Evolutionary conservation across 2,329 filamentous ascomycete species (phyloP), one percentile per base, ranked within the genome.

Genomic region (Neonectria hederae): DNA sequence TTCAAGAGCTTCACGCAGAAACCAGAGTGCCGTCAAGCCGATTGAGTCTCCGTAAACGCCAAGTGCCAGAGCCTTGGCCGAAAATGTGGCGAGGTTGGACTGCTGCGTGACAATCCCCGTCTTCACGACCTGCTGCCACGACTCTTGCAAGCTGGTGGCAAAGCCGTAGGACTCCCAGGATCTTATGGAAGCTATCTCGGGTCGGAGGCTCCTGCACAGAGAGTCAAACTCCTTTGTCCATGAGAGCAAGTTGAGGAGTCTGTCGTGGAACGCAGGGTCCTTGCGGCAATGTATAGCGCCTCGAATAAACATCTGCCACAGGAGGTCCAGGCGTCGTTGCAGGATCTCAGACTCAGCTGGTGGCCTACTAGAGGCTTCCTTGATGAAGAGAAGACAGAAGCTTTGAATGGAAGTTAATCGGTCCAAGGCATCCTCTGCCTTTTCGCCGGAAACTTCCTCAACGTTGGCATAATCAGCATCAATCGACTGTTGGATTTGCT

Each of bases 141-240:
- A 53, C 2, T 8, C 22, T 13, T 65, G 62, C 17, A 65, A 22
- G 2, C 28, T 53, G 5, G 32, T 14, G 2, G 30, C 45, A 19
- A 65, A 65, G 2, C 62, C 62, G 30, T 61, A 65, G 2, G 51
- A 49, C 11, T 65, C 62, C 62, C 63, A 65, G 1, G 32, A 1
- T n/a, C 5, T 5, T 17, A 8, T 22, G 1, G 5, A 17, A 3
- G 5, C 14, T 17, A 17, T 6, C 0, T 17, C 17, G 4, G 10
- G 4, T 9, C 28, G 38, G 3, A 65, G 10, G 0, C 6, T 13
- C 11, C 53, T 56, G 5, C 42, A 6, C 3, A 61, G 8, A 1
- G 19, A 5, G 13, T 53, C 51, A 8, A 65, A 53, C 1, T 61
- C 55, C 1, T 32, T 65, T 1, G 43, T 65, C 62, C 62, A 65